Evolutionary conservation across 2,329 filamentous ascomycete genomes (phyloP).

Genomic region (Scorias spongiosa): DNA sequence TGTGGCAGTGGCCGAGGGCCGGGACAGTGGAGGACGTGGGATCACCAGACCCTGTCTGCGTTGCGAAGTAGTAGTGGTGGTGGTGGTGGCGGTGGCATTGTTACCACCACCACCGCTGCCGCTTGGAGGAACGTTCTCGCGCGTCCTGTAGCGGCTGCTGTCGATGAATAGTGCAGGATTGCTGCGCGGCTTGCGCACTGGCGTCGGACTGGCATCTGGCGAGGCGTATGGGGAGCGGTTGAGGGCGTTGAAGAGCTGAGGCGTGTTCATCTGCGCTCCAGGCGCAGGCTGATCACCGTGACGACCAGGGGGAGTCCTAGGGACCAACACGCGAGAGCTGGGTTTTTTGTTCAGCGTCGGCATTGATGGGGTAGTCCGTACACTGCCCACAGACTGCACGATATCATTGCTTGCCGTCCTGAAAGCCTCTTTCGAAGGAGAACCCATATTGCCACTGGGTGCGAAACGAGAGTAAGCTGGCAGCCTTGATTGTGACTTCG

Average conservation of each 20-base stretch:
- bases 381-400: no score
- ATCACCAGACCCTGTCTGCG: not conserved
- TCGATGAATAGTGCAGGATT: no score
- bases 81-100: not conserved
- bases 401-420: no score
- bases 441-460: no score
- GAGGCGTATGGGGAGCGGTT: not conserved
- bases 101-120: no score
- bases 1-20: conserved; percentile 1
- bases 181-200: not conserved
- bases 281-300: not conserved
- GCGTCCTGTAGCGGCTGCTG: no score
- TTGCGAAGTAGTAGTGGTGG: not conserved
- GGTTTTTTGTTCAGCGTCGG: not conserved
- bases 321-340: not conserved
- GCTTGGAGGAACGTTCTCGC: no score
- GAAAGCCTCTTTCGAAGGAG: no score
- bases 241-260: not conserved
- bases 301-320: not conserved
- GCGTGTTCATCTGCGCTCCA: not conserved
- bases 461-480: no score
- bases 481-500: no score
- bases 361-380: not conserved
- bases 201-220: not conserved
- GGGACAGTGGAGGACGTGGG: not conserved